Conservation (phyloP, 164 flowering plant genomes). For the Malania oleifera region DNA sequence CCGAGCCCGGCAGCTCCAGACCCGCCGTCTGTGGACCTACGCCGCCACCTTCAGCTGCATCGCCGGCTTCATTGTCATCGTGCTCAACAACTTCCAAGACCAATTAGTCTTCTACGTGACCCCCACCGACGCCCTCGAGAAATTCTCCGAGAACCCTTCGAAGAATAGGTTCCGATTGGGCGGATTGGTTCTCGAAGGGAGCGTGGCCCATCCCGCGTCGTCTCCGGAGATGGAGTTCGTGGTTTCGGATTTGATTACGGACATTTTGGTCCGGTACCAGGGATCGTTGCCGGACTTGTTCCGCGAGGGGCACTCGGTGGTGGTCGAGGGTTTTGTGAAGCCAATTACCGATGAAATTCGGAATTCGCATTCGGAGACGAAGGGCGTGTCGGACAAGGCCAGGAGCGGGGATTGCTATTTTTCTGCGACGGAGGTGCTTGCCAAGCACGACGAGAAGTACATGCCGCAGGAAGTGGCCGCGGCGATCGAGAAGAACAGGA, state of each 20-base stretch:
- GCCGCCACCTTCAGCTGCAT: constrained; percentile 68
- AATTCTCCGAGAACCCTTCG: constrained; percentile 44
- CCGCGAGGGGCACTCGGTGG: constrained; percentile 88
- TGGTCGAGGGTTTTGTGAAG: constrained; percentile 76
- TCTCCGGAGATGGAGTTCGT: constrained; percentile 78
- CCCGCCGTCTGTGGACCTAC: constrained; percentile 84
- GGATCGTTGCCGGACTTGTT: constrained; percentile 87
- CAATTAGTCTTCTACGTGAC: constrained; percentile 81
- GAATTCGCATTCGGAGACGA: constrained; percentile 15
- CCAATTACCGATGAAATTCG: constrained; percentile 48
- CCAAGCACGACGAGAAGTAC: constrained; percentile 96
- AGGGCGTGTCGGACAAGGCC: constrained; percentile 53
- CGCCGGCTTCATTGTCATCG: constrained; percentile 69
- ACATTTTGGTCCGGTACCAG: constrained; percentile 62
- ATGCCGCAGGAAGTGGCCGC: constrained; percentile 85
- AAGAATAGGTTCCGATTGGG: constrained; percentile 71
- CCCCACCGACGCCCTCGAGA: constrained; percentile 71
- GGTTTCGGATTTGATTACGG: constrained; percentile 73
- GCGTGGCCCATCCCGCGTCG: constrained; percentile 49
- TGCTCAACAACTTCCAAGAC: constrained; percentile 70
- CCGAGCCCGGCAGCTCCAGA: constrained; percentile 78
- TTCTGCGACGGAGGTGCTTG: constrained; percentile 72
- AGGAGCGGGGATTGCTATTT: constrained; percentile 60
- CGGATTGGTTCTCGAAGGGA: constrained; percentile 82
- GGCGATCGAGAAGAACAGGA: constrained; percentile 81